These are phyloP conservation scores for Talaromyces amestolkiae DNA, from an alignment of 2,329 filamentous ascomycete species.

Conservation along the genomic window DNA sequence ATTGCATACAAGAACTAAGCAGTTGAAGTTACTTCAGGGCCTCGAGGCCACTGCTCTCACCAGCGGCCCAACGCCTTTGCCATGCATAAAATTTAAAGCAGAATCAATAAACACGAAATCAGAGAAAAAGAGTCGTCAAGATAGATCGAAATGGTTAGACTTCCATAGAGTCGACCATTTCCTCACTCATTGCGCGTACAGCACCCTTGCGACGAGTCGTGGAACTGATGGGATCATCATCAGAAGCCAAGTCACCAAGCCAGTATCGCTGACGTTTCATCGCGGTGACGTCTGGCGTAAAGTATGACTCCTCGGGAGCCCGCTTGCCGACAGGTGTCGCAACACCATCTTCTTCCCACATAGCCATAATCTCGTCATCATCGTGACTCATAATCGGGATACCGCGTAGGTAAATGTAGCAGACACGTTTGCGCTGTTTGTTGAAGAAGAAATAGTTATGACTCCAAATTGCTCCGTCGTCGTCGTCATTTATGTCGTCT, in stretches of 20 bases:
- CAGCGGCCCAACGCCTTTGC: slow-evolving; percentile 20
- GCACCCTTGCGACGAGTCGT: slow-evolving; percentile 47
- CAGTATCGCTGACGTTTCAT: slow-evolving; percentile 84
- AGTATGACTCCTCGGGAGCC: slow-evolving; percentile 49
- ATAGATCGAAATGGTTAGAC: slow-evolving; percentile 35
- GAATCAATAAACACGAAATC: slow-evolving; percentile 17
- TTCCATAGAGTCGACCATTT: slow-evolving; percentile 54
- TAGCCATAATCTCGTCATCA: slow-evolving; percentile 25
- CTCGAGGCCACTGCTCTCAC: slow-evolving; percentile 21
- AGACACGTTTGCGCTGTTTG: slow-evolving; percentile 84
- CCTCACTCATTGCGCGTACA: slow-evolving; percentile 54
- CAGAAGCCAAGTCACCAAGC: slow-evolving; percentile 66
- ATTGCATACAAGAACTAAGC: slow-evolving; percentile 5
- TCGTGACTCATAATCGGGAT: slow-evolving; percentile 69
- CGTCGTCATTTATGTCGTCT: slow-evolving; percentile 87
- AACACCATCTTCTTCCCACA: slow-evolving; percentile 42
- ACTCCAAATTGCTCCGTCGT: slow-evolving; percentile 92
- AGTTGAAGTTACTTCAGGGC: slow-evolving; percentile 17
- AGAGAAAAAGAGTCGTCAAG: not conserved
- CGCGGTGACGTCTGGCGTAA: slow-evolving; percentile 56
- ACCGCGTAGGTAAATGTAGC: slow-evolving; percentile 89
- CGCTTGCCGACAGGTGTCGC: slow-evolving; percentile 46
- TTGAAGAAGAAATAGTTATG: slow-evolving; percentile 98
- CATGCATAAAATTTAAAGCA: slow-evolving; percentile 18
- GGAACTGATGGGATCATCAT: slow-evolving; percentile 39